Evolutionary conservation across 495 filamentous ascomycete species (phyloP), one percentile per base, ranked within the genome.

Genomic region (Penicillium waksmanii): DNA sequence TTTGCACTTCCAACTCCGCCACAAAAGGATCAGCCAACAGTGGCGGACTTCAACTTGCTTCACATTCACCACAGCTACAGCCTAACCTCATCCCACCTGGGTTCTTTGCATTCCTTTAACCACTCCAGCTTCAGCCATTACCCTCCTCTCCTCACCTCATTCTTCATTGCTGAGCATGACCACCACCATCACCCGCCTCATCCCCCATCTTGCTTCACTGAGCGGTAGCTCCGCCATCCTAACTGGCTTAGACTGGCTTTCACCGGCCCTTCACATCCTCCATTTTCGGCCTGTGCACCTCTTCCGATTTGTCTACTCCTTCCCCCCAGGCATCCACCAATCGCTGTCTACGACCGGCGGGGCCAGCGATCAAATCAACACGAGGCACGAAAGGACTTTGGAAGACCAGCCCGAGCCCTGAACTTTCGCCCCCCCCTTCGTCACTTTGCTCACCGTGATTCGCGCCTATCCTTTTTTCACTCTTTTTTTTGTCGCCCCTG

Each of bases 351-450:
- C 21, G 3, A 27, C 19, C 23, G 21, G 53, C 52, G 57, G 53
- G 62, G 62, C 54, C 25, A 57, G 48, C 55, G 54, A 56, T 61
- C 46, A 64, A 57, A 61, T 61, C 46, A 64, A 57, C 57, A 64
- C 58, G 62, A 61, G 57, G 42, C 27, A 31, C 23, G 23, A 9
- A 31, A 31, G 27, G 27, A 31, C 27, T 31, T 31, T 17, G 42
- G 15, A 6, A 18, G 17, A 8, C 42, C n/a, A 17, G 42, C 15
- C 42, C 42, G 15, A 44, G 17, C 11, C 12, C 17, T 18, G 8
- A 44, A 12, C 42, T n/a, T 19, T 44, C 17, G 15, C 17, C 42
- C n/a, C 42, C 40, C 42, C 42, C 42, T 44, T 44, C 42, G 17
- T 44, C 17, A 44, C 17, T 44, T 19, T 19, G 1, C 46, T 25